These are phyloP conservation scores for Arthrobotrys conoides DNA, from an alignment of 2,329 filamentous ascomycete genomes.

Conservation along the genomic window DNA sequence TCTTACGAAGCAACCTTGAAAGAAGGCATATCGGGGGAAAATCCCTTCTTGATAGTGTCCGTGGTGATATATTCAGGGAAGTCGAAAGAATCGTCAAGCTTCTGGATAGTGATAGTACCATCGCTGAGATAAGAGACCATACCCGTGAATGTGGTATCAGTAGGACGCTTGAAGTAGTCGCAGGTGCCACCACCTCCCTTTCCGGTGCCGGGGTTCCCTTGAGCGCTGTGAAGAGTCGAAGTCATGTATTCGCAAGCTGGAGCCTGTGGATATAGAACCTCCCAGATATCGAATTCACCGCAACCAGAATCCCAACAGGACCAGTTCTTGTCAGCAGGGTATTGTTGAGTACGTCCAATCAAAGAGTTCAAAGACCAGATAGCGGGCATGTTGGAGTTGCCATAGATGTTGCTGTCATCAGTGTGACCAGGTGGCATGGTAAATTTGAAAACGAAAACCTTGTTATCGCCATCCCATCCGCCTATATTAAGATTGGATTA, in stretches of 20 bases:
- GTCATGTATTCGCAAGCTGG: conserved; percentile 77
- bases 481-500: conserved; percentile 68
- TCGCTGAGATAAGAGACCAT: conserved; percentile 75
- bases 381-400: conserved; percentile 78
- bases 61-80: conserved; percentile 60
- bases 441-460: conserved; percentile 82
- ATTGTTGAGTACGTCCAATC: conserved; percentile 75
- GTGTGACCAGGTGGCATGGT: conserved; percentile 76
- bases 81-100: conserved; percentile 67
- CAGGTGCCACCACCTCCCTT: conserved; percentile 76
- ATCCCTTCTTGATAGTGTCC: conserved; percentile 50
- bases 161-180: conserved; percentile 80
- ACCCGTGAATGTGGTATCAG: conserved; percentile 73
- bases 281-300: conserved; percentile 82
- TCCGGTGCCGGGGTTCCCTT: conserved; percentile 64
- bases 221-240: conserved; percentile 76
- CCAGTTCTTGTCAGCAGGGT: conserved; percentile 77
- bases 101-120: conserved; percentile 73
- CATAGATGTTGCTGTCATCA: conserved; percentile 66
- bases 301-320: conserved; percentile 80
- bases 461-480: conserved; percentile 79
- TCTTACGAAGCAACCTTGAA: conserved; percentile 55
- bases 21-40: conserved; percentile 22
- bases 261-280: conserved; percentile 73
- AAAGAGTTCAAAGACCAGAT: conserved; percentile 82